Percentiles rank a stretch among this genome's conserved stretches.
Evolutionary conservation across 441 rosid species (phyloP).

Genomic region (Hura crepitans): DNA sequence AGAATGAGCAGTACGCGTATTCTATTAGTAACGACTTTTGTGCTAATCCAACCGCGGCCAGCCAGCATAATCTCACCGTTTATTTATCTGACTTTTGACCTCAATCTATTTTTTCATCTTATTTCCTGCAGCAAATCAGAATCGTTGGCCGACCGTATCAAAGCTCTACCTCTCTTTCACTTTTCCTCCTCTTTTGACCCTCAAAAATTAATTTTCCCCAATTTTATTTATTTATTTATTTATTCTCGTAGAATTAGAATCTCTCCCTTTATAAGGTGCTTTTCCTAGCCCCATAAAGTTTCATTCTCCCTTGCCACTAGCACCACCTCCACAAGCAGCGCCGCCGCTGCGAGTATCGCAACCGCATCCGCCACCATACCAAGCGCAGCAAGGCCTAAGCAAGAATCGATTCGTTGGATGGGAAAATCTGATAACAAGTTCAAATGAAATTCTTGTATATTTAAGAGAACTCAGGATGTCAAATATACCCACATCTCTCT

Average conservation of each 20-base stretch:
- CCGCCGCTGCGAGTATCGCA: background rate
- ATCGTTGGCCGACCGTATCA: conserved; percentile 21
- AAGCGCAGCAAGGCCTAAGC: background rate
- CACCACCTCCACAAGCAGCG: background rate
- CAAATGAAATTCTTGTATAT: conserved; percentile 16
- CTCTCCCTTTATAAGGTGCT: conserved; percentile 1
- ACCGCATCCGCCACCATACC: background rate
- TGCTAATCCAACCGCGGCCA: conserved; percentile 9
- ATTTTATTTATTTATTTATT: background rate
- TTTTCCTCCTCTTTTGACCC: background rate
- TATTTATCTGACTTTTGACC: conserved; percentile 22
- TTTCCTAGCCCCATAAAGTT: background rate
- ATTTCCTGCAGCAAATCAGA: background rate
- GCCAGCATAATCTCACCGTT: conserved; percentile 19
- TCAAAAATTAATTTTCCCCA: background rate
- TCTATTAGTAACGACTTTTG: background rate
- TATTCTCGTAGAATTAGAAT: background rate
- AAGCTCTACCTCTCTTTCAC: background rate
- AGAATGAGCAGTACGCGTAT: background rate
- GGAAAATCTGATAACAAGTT: background rate
- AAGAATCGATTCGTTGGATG: background rate
- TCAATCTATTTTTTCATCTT: background rate
- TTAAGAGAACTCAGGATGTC: conserved; percentile 32
- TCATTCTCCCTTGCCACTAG: background rate
- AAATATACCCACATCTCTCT: conserved; percentile 50